These are phyloP conservation scores for Sextonia rubra DNA, from an alignment of 164 flowering plant species.

Conservation along the genomic window DNA sequence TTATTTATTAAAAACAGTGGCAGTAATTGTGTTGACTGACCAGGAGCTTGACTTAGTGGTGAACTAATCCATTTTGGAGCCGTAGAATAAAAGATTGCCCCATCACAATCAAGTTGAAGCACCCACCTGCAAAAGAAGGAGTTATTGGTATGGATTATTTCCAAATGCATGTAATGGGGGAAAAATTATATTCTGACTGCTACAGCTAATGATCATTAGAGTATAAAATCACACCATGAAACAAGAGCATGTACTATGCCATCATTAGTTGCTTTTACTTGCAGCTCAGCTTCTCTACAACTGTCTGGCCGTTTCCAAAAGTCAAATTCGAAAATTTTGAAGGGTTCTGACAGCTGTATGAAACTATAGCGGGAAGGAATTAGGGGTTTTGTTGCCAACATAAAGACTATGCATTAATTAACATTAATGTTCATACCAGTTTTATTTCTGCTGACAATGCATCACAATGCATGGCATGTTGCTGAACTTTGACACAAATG, in stretches of 20 bases:
- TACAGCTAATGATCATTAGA: background rate
- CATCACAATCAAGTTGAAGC: slow-evolving; percentile 89
- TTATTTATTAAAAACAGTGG: background rate
- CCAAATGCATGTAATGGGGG: background rate
- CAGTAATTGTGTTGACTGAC: slow-evolving; percentile 25
- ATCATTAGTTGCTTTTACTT: slow-evolving; percentile 46
- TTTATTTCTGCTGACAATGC: slow-evolving; percentile 57
- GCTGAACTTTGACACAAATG: slow-evolving; percentile 52
- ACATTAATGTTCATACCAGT: slow-evolving; percentile 44
- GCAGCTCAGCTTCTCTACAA: slow-evolving; percentile 49
- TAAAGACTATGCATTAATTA: slow-evolving; percentile 8
- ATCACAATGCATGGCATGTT: slow-evolving; percentile 83
- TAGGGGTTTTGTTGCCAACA: slow-evolving; percentile 12
- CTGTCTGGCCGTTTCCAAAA: slow-evolving; percentile 95
- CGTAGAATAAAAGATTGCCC: slow-evolving; percentile 78
- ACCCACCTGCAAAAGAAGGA: slow-evolving; percentile 65
- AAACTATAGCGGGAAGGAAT: slow-evolving; percentile 31
- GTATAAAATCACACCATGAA: slow-evolving; percentile 60
- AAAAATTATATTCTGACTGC: background rate
- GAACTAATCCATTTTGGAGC: slow-evolving; percentile 70
- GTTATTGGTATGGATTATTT: background rate
- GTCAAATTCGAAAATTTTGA: slow-evolving; percentile 90
- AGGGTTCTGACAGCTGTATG: slow-evolving; percentile 93
- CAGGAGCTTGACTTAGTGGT: slow-evolving; percentile 15
- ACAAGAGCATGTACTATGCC: slow-evolving; percentile 78